Conservation (phyloP, 768 basidiomycete species). For the Saitozyma sp. region DNA sequence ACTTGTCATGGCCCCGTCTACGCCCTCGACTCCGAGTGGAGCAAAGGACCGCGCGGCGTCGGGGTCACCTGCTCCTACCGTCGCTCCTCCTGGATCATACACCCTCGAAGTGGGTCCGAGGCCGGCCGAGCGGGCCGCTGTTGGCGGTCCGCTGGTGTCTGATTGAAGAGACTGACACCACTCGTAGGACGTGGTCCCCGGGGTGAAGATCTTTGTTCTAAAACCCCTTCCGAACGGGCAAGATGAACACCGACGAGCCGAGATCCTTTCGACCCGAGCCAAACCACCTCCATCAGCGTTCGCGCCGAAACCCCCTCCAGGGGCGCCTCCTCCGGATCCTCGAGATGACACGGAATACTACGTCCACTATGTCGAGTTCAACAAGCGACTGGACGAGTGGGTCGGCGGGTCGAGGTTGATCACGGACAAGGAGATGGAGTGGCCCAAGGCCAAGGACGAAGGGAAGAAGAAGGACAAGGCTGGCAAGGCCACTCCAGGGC, state of each 20-base stretch:
- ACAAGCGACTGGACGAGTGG: slow-evolving; percentile 99
- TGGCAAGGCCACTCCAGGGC: slow-evolving; percentile 54
- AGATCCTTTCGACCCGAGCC: slow-evolving; percentile 92
- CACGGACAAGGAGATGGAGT: slow-evolving; percentile 81
- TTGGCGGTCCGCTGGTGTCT: background rate
- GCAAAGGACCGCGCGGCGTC: slow-evolving; percentile 29
- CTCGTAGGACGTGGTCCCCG: slow-evolving; percentile 76
- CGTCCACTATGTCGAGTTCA: slow-evolving; percentile 98
- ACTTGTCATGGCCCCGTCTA: slow-evolving; percentile 41
- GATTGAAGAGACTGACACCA: background rate
- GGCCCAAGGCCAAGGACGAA: slow-evolving; percentile 61
- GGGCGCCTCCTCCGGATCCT: slow-evolving; percentile 60
- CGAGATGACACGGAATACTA: slow-evolving; percentile 91
- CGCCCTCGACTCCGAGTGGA: slow-evolving; percentile 37
- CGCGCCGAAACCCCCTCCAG: slow-evolving; percentile 43
- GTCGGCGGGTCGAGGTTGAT: slow-evolving; percentile 83
- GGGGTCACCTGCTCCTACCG: slow-evolving; percentile 41
- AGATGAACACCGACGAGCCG: slow-evolving; percentile 86
- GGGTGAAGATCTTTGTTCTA: slow-evolving; percentile 91
- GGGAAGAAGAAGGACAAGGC: slow-evolving; percentile 58
- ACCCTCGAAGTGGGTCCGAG: slow-evolving; percentile 38
- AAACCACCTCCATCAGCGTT: slow-evolving; percentile 60
- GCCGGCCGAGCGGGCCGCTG: background rate
- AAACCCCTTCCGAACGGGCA: slow-evolving; percentile 73
- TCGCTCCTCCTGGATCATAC: slow-evolving; percentile 43